These are phyloP conservation scores for Teunomyces atbi DNA, from an alignment of 805 yeast species.

Conservation along the genomic window DNA sequence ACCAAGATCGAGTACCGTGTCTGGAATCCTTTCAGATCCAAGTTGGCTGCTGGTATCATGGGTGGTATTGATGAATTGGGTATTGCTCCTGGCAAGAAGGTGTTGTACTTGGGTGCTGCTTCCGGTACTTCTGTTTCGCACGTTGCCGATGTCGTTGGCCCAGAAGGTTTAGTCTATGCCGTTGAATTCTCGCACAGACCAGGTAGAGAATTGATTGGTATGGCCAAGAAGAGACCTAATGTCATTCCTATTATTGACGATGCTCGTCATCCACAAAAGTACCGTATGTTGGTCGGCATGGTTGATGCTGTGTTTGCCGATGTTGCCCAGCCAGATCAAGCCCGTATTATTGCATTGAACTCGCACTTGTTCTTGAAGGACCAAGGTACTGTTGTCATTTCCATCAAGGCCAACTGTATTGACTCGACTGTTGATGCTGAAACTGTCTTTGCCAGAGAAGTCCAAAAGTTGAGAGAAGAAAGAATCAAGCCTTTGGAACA, in stretches of 20 bases:
- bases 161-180: conserved; percentile 98
- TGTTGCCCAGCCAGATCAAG: conserved; percentile 99
- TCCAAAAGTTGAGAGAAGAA: conserved; percentile 97
- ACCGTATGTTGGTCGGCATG: conserved; percentile 98
- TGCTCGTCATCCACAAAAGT: conserved; percentile 99
- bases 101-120: conserved; percentile 97
- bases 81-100: conserved; percentile 98
- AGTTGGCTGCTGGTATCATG: conserved; percentile 99
- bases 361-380: conserved; percentile 97
- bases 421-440: conserved; percentile 99
- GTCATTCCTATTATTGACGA: conserved; percentile 98
- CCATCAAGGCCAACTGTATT: conserved; percentile 99
- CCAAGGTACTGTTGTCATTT: conserved; percentile 97
- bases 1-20: conserved; percentile 98
- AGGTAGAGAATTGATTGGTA: conserved; percentile 97
- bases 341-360: conserved; percentile 98
- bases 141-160: conserved; percentile 97
- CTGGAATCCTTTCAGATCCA: conserved; percentile 99
- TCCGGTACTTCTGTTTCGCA: conserved; percentile 99
- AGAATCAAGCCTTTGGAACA: conserved; percentile 98
- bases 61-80: conserved; percentile 98
- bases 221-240: conserved; percentile 99
- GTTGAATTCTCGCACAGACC: conserved; percentile 99
- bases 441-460: conserved; percentile 99
- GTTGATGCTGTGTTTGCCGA: conserved; percentile 98